Evolutionary conservation across 2,329 filamentous ascomycete species (phyloP), one percentile per base, ranked within the genome.

Genomic region (Fusarium sp.): DNA sequence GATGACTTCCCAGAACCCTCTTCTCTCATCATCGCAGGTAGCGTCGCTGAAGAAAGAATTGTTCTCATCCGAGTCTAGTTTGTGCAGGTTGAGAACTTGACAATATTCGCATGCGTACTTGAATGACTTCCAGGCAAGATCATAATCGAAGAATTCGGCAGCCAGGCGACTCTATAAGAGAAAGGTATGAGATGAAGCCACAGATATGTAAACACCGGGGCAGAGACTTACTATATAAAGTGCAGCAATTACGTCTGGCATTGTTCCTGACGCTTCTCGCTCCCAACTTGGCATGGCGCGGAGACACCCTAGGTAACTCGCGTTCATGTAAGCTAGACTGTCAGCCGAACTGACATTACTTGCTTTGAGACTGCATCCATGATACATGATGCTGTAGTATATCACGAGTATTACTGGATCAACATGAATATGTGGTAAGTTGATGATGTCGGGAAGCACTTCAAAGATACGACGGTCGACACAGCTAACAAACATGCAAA

Each of bases 1-100:
- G 2, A 78, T 72, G 4, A 78, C 70, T n/a, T 77, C 74, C 77
- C 77, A 78, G 30, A 77, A 77, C 0, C 72, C 74, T 26, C 72
- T 72, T 10, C 77, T 71, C 26, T 78, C 75, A 2, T 71, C 64
- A 8, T 73, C 67, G 23, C 60, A 70, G 23, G 47, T 70, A 20
- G 62, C 62, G 6, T 54, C 61, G 8, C 62, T 51, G 13, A 58
- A 55, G 12, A 56, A 71, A 2, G 59, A 55, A 11, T 47, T 41
- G 26, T 57, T 59, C 11, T 71, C 70, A 10, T 70, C 69, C 6
- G 69, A 75, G 45, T 78, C 76, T 3, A 78, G 67, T 13, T 72
- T 77, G 31, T 78, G 77, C 1, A 78, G 40, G 40, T 78, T 76
- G 8, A 78, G 70, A 8, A 30, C 61, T 37, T 76, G 75, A 3